Evolutionary conservation across 306 rosid genomes (phyloP).

Genomic region (Benincasa hispida): DNA sequence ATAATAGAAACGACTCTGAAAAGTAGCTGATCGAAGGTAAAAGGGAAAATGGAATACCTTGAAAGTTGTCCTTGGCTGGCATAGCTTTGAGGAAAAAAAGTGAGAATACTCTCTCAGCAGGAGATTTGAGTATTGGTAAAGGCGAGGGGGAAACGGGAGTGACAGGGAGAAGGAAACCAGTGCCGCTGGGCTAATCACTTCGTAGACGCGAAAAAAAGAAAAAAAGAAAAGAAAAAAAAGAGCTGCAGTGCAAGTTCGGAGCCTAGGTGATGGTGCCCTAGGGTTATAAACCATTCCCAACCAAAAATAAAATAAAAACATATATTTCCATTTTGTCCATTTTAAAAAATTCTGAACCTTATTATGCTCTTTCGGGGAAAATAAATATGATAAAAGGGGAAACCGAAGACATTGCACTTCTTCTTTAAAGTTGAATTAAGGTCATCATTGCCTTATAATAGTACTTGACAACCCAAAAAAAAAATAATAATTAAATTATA

Average conservation of each 20-base stretch:
- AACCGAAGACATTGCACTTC: not conserved
- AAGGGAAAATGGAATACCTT: conserved; percentile 20
- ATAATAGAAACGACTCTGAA: not conserved
- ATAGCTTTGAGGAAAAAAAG: conserved; percentile 15
- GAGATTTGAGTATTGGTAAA: not conserved
- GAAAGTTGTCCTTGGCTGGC: conserved; percentile 40
- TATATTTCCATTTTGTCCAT: not conserved
- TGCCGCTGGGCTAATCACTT: not conserved
- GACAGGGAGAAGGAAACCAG: not conserved
- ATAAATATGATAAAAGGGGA: not conserved
- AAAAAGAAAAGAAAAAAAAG: conserved; percentile 1
- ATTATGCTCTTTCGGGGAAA: not conserved
- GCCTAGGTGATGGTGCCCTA: conserved; percentile 1
- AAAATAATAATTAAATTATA: too few species aligned
- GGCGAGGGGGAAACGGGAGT: not conserved
- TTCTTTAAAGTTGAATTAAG: not conserved
- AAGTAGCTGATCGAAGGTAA: not conserved
- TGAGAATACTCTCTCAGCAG: not conserved
- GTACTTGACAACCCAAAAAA: not conserved
- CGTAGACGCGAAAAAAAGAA: conserved; percentile 1
- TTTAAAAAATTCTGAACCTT: not conserved
- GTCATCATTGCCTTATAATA: not conserved
- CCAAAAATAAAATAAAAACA: too few species aligned
- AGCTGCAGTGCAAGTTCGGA: not conserved
- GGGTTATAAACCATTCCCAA: conserved; percentile 2